Evolutionary conservation across 164 flowering plant genomes (phyloP), one percentile per base, ranked within the genome.

Genomic region (Dillenia suffruticosa): DNA sequence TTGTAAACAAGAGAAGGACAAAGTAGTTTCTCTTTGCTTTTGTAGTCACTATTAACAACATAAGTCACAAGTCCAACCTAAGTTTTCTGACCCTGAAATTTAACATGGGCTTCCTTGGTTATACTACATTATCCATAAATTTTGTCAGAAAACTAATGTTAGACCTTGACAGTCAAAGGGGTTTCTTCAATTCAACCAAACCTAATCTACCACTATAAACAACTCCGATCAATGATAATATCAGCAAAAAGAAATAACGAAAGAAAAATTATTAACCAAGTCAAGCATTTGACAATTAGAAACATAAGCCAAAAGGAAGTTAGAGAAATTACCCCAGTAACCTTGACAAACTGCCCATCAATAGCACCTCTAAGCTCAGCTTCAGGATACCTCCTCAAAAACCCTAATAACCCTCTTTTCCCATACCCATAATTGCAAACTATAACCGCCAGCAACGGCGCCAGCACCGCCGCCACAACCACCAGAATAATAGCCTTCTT

Each of bases 271-370:
- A 47, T 45, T 14, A 15, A 46, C 3, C 14, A 51, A 55, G 53
- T 54, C 6, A 32, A 61, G 15, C 44, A 40, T 51, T 22, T 40
- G 12, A 11, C 40, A 32, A 32, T 32, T 26, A 32, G 7, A 32
- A 32, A 5, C 40, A 32, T 0, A 32, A 5, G 40, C 5, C 40
- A 32, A 32, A 32, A 19, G 22, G 19, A 12, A 44, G 6, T 12
- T 45, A 22, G 49, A n/a, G 16, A 62, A 64, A 46, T 84, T 89
- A 95, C 99, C 94, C 99, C 99, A 2, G 99, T 88, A 62, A 95
- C 89, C 77, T 95, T 95, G 51, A 92, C 96, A 62, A 69, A 83
- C 72, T 92, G 89, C 19, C 99, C 99, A 75, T 92, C 89, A 70
- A 67, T 68, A 15, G 99, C 97, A 54, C 87, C 88, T 70, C 97